These are phyloP conservation scores for Globisporangium parvum DNA, from an alignment of 352 stramenopile species.

Conservation along the genomic window DNA sequence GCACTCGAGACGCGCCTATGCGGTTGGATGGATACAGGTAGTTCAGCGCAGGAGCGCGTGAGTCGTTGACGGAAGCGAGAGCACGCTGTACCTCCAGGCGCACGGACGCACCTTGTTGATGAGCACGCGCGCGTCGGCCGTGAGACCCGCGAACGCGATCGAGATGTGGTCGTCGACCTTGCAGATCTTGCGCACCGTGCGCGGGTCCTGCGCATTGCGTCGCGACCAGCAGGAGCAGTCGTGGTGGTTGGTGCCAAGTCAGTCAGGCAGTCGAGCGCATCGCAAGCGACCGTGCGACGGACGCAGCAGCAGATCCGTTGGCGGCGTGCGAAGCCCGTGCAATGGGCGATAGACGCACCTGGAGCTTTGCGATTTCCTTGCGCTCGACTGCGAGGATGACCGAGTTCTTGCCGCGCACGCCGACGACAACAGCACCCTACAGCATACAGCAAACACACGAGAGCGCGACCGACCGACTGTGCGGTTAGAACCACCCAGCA, in stretches of 20 bases:
- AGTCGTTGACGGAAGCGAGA: no score
- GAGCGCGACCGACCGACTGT: not conserved
- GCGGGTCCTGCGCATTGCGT: constrained; percentile 68
- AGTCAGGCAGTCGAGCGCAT: no score
- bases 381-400: constrained; percentile 93
- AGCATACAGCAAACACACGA: no score
- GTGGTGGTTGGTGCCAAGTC: not conserved
- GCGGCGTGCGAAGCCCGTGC: not conserved
- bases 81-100: no score
- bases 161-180: constrained; percentile 98
- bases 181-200: constrained; percentile 99
- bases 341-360: constrained; percentile 27
- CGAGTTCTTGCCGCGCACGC: constrained; percentile 94
- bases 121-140: constrained; percentile 96
- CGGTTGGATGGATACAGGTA: no score
- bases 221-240: not conserved
- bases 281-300: not conserved
- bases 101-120: constrained; percentile 88
- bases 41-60: not conserved
- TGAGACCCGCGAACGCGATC: constrained; percentile 98
- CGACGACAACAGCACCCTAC: constrained; percentile 93
- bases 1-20: constrained; percentile 90
- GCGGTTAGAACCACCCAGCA: not conserved
- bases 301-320: not conserved
- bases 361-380: constrained; percentile 88